Conservation (phyloP, 106 monocot species). For the Iris macrosiphon region DNA sequence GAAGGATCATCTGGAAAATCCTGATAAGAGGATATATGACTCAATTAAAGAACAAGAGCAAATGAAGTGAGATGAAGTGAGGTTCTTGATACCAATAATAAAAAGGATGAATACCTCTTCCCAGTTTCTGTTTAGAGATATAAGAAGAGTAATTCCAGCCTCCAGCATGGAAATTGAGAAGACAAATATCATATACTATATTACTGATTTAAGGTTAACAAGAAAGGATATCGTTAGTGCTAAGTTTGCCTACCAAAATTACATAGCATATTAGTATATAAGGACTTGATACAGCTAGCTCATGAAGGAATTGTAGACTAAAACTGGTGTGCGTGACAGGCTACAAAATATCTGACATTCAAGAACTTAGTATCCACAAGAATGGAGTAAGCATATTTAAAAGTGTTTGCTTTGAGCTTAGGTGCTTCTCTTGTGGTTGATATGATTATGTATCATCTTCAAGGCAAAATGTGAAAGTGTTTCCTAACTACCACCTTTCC, state of each 20-base stretch:
- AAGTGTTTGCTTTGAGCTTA: too few relatives aligned
- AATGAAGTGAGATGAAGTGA: background rate
- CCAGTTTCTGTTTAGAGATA: conserved; percentile 72
- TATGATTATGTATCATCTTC: too few relatives aligned
- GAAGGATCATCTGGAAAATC: conserved; percentile 69
- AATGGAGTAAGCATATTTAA: too few relatives aligned
- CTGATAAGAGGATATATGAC: conserved; percentile 7
- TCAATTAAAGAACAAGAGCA: background rate
- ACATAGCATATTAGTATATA: background rate
- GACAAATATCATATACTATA: conserved; percentile 30
- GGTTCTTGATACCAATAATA: background rate
- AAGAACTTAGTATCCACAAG: too few relatives aligned
- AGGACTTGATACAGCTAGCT: too few relatives aligned
- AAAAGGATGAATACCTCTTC: conserved; percentile 48
- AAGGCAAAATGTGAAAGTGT: too few relatives aligned
- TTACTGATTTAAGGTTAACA: conserved; percentile 40
- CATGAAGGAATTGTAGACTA: too few relatives aligned
- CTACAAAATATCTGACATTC: too few relatives aligned
- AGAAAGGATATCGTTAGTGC: background rate
- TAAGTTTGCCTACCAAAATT: background rate
- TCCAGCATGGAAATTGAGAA: conserved; percentile 49
- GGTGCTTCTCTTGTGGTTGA: too few relatives aligned
- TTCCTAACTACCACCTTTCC: too few relatives aligned
- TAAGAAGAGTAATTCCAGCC: conserved; percentile 48
- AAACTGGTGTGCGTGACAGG: too few relatives aligned